Evolutionary conservation across 2,329 filamentous ascomycete species (phyloP), one percentile per base, ranked within the genome.

Genomic region (Aspergillus glaucus): DNA sequence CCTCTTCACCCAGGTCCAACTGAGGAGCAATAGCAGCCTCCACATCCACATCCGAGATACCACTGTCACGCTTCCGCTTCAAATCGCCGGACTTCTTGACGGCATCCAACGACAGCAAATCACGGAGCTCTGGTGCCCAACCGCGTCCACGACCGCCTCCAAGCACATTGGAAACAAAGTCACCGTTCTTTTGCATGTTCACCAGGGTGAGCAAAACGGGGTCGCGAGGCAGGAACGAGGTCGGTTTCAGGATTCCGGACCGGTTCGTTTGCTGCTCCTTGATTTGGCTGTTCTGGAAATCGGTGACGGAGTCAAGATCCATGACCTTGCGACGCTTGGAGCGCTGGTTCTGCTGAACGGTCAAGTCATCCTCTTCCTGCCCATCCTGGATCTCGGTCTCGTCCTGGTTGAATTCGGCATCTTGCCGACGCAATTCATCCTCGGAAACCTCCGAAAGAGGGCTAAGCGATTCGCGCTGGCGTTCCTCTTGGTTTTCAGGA

Each of bases 1-100:
- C 85, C 15, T 87, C 84, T 36, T 85, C 83, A 21, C 80, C 84
- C 43, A 88, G 69, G 45, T 79, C 76, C 47, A 79, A 63, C 41
- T 75, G 70, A 50, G 47, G 89, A 81, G 43, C 82, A 84, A 70
- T 89, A 24, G 76, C 78, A 28, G 80, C 81, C 45, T 80, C 79
- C 42, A 86, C 83, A 54, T 86, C 87, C 54, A 93, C 79, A 61
- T 92, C 89, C 41, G 86, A 87, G 55, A 93, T 82, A 21, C 87
- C 90, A 60, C 86, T 90, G 62, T 95, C 90, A 40, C 93, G 85
- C 78, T 98, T 98, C 50, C 93, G 82, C 79, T 97, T 98, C 48
- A 92, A 79, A 52, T 95, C 89, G 50, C 84, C 86, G 39, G 85
- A 79, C 49, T 83, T 83, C 52, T 85, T 84, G 14, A 95, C 79